Evolutionary conservation across 106 monocot genomes (phyloP), one percentile per base, ranked within the genome.

Genomic region (Dendrobium catenatum): DNA sequence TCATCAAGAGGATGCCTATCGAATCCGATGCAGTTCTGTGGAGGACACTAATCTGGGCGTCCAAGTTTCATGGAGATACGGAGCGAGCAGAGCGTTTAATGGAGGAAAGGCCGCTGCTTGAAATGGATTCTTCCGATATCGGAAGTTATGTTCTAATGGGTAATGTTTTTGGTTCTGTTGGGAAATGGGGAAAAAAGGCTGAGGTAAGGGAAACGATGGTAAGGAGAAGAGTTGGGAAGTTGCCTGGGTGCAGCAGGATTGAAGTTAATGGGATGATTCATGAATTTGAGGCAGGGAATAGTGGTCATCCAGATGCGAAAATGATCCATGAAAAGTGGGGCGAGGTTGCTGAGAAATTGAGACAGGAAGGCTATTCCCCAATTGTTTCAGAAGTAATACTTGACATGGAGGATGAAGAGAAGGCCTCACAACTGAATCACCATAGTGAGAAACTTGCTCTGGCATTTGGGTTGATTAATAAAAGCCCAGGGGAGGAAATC

Each of bases 361-460:
- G 24, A 61, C 4, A 19, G 42, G 83, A 87, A 79, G 91, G 87
- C 10, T 78, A 87, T 67, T 42, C 5, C 19, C 82, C 87, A 1
- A 74, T 42, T 22, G 20, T 79, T 6, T 76, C 82, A 43, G 89
- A 91, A 73, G 85, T 89, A 0, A 31, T 88, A 82, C 84, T 88
- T 20, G 86, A 91, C 29, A 77, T 85, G 68, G 90, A 86, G 56
- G 91, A 85, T 42, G 77, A 83, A 67, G 86, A 83, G 79, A 89
- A 82, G 70, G 85, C 73, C 13, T 73, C 7, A 4, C 85, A 89
- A 33, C 81, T 89, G 68, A 74, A 83, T 10, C 87, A 87, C 78
- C 91, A 87, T 73, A 89, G 91, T 24, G 87, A 89, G 81, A 89
- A 86, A 78, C 85, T 91, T 5, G 86, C 91, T 1, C 44, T 92